Base-by-base conservation (phyloP, 345 rosid genomes). In the Balakata baccata region DNA sequence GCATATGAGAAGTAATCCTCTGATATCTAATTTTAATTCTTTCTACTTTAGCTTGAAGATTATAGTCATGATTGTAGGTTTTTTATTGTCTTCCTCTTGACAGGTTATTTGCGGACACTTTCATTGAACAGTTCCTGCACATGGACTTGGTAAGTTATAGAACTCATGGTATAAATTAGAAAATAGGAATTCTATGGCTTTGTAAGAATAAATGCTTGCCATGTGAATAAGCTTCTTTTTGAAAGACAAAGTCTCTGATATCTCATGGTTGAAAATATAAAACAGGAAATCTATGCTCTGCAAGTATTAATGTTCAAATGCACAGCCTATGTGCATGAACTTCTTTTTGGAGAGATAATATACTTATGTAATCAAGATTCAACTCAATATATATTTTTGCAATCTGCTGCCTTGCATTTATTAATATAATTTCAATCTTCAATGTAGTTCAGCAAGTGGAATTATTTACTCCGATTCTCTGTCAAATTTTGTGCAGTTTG, bases 81-180 rank as follows among this genome's bases (percentile, higher is more conserved):
- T 11, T 20, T 43, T 61, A 17, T 74, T 67, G 59, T 56, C 58
- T 78, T 79, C 65, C 51, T 73, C 69, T 51, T 56, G 39, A 64
- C 84, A 91, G 99, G 77, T 81, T 92, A 80, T 80, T 85, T 75
- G 73, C 84, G 8, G 79, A 85, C 43, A 75, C 92, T 37, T 72
- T 72, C 67, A 87, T 92, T n/a, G 86, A 88, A 64, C 73, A 84
- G 25, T 86, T 88, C 73, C 85, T 92, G 77, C 90, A 85, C 76
- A 69, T 89, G 93, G 90, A 95, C 86, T 43, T 92, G 94, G 97
- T 95, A 87, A 80, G 87, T 74, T 61, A 47, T 46, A 5, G 51
- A 37, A 73, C 45, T 54, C 43, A 50, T 51, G 54, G 57, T 22
- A 9, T 46, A 45, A 52, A 68, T 41, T 58, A 14, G 52, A 29